Evolutionary conservation across 1,139 yeast species (phyloP).

Genomic region (Zygosaccharomyces sapae): DNA sequence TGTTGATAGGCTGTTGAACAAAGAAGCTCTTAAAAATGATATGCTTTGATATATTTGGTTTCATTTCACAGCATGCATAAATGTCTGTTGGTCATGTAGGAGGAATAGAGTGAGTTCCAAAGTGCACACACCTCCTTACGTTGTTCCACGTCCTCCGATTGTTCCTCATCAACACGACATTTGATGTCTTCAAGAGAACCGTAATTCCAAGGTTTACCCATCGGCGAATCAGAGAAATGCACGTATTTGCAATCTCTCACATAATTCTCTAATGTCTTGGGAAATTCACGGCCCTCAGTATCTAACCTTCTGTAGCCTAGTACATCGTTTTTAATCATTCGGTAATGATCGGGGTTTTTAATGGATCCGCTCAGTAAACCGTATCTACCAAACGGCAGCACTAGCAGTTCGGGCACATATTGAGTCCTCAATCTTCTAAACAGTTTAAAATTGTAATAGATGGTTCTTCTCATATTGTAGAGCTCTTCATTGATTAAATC

Average conservation of each 20-base stretch:
- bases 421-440: constrained; percentile 27
- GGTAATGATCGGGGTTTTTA: constrained; percentile 21
- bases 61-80: constrained; percentile 22
- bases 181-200: constrained; percentile 20
- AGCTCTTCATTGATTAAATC: constrained; percentile 33
- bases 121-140: constrained; percentile 10
- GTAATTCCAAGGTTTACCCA: constrained; percentile 35
- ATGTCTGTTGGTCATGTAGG: constrained; percentile 15
- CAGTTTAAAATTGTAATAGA: constrained; percentile 29
- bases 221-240: constrained; percentile 34
- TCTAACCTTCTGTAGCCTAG: constrained; percentile 28
- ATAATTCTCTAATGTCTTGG: constrained; percentile 11
- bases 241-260: constrained; percentile 27
- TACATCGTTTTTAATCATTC: constrained; percentile 25
- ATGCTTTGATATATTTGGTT: constrained; percentile 19
- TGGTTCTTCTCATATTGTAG: constrained; percentile 28
- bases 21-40: constrained; percentile 55
- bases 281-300: constrained; percentile 16
- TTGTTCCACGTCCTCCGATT: constrained; percentile 9
- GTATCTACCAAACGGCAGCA: constrained; percentile 33
- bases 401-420: constrained; percentile 30
- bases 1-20: constrained; percentile 69
- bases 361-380: constrained; percentile 33
- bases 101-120: constrained; percentile 22
- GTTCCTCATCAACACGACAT: constrained; percentile 20